Percentiles rank a stretch among this genome's conserved stretches.
Evolutionary conservation across 2,329 filamentous ascomycete species (phyloP).

Genomic region (Fragosphaeria purpurea): DNA sequence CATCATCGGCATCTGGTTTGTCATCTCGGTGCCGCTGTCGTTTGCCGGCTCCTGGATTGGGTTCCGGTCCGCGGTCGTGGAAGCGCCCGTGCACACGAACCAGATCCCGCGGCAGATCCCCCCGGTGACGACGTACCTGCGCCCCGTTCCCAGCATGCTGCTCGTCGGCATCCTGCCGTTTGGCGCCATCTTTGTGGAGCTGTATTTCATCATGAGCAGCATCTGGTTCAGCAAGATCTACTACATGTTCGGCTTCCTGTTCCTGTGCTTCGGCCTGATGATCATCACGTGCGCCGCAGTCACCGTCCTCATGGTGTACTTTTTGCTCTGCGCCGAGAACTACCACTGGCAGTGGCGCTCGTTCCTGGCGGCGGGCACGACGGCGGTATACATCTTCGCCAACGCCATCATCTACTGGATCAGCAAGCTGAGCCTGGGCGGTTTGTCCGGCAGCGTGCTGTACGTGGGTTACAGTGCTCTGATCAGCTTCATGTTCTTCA

Average conservation of each 20-base stretch:
- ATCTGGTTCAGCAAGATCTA: slow-evolving; percentile 99
- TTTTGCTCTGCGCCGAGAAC: slow-evolving; percentile 89
- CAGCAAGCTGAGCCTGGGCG: slow-evolving; percentile 75
- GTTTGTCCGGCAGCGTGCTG: slow-evolving; percentile 75
- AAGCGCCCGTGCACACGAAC: slow-evolving; percentile 84
- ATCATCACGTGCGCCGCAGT: slow-evolving; percentile 89
- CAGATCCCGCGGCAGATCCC: slow-evolving; percentile 97
- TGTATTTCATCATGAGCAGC: slow-evolving; percentile 98
- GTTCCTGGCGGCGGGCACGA: slow-evolving; percentile 85
- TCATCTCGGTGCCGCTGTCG: slow-evolving; percentile 88
- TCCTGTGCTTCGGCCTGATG: slow-evolving; percentile 96
- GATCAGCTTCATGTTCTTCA: slow-evolving; percentile 84
- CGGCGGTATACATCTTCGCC: slow-evolving; percentile 81
- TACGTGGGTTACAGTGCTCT: slow-evolving; percentile 90
- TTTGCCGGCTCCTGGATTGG: slow-evolving; percentile 87
- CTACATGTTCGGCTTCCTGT: slow-evolving; percentile 99
- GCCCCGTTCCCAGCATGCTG: slow-evolving; percentile 79
- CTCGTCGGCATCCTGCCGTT: slow-evolving; percentile 90
- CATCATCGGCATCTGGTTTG: slow-evolving; percentile 87
- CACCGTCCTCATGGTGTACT: slow-evolving; percentile 91
- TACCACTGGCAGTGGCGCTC: slow-evolving; percentile 99
- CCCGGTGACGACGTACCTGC: slow-evolving; percentile 66
- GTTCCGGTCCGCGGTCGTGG: slow-evolving; percentile 63
- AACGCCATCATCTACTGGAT: slow-evolving; percentile 88
- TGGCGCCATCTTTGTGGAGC: slow-evolving; percentile 92